Evolutionary conservation across 441 rosid genomes (phyloP), one percentile per base, ranked within the genome.

Genomic region (Adansonia rubrostipa): DNA sequence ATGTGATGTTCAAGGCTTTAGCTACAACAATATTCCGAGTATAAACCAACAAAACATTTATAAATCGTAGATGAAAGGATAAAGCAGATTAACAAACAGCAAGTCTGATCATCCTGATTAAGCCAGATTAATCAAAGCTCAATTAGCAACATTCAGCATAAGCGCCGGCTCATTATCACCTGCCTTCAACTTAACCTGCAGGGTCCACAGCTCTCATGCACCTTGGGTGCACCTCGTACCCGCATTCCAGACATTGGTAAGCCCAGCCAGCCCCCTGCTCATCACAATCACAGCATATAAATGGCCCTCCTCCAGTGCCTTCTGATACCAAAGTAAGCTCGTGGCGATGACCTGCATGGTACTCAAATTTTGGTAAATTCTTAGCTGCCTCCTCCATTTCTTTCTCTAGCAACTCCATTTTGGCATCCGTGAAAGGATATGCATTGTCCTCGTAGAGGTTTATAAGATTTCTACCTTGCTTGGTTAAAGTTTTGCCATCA

Each of bases 211-310:
- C 72, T 71, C 83, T 77, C 2, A 90, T 84, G 68, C 92, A 90
- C 85, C 80, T 86, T n/a, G 92, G 84, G 65, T 90, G 94, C 72
- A 90, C 87, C 87, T 90, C 94, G n/a, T 87, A 90, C n/a, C 91
- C 91, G 66, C 92, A 90, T 58, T 86, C 89, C 40, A 89, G 83
- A 65, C 92, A 90, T 74, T 83, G 90, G 79, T 89, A 90, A 13
- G 88, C 88, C 92, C 92, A 90, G 24, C 90, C 86, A 0, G 68
- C 80, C 11, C 89, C 94, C 71, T 87, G 91, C 67, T 90, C 94
- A 47, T 88, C 89, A 50, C 92, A 90, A 48, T 86, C 86, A 42
- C 92, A 89, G 67, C 94, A 90, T 67, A 89, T 90, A 57, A 82
- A 90, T 0, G 91, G 89, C 6, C 92, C 93, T 0, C 91, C 93